Conservation (phyloP, 306 rosid genomes). For the Betula pendula region DNA sequence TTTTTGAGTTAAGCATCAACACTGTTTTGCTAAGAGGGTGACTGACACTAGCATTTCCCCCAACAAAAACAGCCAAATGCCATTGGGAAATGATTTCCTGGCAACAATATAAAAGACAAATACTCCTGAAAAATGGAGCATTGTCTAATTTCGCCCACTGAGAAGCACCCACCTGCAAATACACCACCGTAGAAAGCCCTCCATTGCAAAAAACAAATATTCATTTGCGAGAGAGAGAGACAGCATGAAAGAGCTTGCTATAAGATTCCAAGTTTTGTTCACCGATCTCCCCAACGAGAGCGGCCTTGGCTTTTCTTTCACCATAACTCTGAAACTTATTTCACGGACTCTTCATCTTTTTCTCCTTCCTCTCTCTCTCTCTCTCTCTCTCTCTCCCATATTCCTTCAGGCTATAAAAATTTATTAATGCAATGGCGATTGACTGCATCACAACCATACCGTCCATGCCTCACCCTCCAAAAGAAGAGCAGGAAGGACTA, state of each 20-base stretch:
- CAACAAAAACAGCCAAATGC: constrained; percentile 21
- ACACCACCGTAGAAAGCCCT: constrained; percentile 11
- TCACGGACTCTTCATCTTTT: constrained; percentile 23
- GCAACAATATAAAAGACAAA: constrained; percentile 20
- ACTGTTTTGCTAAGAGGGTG: not conserved
- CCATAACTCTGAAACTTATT: constrained; percentile 46
- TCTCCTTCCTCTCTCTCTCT: constrained; percentile 3
- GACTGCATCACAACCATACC: constrained; percentile 46
- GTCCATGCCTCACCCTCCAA: constrained; percentile 36
- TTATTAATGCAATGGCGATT: constrained; percentile 61
- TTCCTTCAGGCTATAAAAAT: not conserved
- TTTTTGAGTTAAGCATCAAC: not conserved
- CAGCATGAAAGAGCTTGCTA: constrained; percentile 31
- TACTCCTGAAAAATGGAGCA: constrained; percentile 16
- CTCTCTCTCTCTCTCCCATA: not conserved
- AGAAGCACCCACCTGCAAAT: constrained; percentile 19
- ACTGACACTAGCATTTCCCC: constrained; percentile 25
- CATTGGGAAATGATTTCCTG: constrained; percentile 15
- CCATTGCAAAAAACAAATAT: constrained; percentile 1
- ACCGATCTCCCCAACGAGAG: constrained; percentile 48
- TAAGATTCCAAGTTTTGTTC: constrained; percentile 65
- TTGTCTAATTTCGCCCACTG: not conserved
- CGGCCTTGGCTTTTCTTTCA: constrained; percentile 74
- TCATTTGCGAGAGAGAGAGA: constrained; percentile 1
- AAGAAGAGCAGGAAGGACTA: constrained; percentile 34